Percentiles rank a stretch among this genome's conserved stretches.
Conservation (phyloP, 1,284 basidiomycete species). For the Ganoderma multipileum region DNA sequence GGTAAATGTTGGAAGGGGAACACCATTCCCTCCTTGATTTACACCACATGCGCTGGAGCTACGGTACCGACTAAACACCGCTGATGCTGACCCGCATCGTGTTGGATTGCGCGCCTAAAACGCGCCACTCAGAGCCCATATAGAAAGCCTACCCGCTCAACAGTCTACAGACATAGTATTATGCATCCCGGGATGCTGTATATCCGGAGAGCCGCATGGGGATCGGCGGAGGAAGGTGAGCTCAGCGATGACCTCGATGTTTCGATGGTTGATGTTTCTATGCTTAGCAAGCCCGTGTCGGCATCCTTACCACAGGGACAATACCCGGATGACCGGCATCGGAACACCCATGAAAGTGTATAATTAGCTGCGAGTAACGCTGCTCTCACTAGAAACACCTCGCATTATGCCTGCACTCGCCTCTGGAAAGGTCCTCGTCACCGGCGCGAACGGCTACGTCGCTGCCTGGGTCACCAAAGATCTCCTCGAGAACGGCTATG, state of each 20-base stretch:
- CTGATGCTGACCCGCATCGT: too few species aligned
- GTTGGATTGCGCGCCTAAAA: too few species aligned
- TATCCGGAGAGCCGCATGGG: too few species aligned
- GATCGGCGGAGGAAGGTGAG: not conserved
- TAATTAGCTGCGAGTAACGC: not conserved
- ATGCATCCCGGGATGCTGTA: too few species aligned
- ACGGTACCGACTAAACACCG: too few species aligned
- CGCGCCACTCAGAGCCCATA: too few species aligned
- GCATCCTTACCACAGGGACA: not conserved
- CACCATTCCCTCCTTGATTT: too few species aligned
- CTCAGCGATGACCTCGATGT: not conserved
- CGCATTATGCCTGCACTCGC: slow-evolving; percentile 29
- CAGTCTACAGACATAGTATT: too few species aligned
- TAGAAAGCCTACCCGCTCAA: too few species aligned
- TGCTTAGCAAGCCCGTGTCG: not conserved
- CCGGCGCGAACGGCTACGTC: slow-evolving; percentile 27
- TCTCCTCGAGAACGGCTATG: slow-evolving; percentile 39
- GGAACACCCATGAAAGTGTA: not conserved
- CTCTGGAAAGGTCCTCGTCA: slow-evolving; percentile 9
- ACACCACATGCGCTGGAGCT: too few species aligned
- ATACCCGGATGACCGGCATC: not conserved
- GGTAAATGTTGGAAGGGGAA: too few species aligned
- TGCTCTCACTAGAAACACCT: not conserved
- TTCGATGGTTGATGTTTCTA: too few species aligned
- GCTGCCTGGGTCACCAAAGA: slow-evolving; percentile 36